These are phyloP conservation scores for Ogataea pilisensis DNA, from an alignment of 805 yeast species.

Conservation along the genomic window DNA sequence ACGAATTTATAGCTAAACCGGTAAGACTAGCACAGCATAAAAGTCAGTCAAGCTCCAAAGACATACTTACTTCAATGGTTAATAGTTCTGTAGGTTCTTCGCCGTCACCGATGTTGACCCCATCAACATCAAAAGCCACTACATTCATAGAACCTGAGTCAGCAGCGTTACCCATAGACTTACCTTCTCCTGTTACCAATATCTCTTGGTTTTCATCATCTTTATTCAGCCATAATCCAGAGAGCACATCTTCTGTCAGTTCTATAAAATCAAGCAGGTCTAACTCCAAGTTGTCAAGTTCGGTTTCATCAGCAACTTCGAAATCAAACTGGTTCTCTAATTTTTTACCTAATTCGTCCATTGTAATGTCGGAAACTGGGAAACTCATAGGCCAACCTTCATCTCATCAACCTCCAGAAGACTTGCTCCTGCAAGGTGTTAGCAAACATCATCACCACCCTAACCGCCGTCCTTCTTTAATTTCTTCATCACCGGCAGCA, in stretches of 20 bases:
- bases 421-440: not conserved
- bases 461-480: not conserved
- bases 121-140: not conserved
- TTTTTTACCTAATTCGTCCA: slow-evolving; percentile 28
- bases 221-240: not conserved
- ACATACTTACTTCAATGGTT: slow-evolving; percentile 12
- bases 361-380: slow-evolving; percentile 30
- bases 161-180: not conserved
- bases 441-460: not conserved
- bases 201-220: slow-evolving; percentile 8
- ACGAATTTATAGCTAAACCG: slow-evolving; percentile 3
- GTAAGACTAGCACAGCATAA: slow-evolving; percentile 1
- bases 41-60: slow-evolving; percentile 7
- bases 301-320: slow-evolving; percentile 2
- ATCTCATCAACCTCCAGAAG: slow-evolving; percentile 9
- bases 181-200: not conserved
- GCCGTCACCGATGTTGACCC: not conserved
- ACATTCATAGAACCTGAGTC: not conserved
- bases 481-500: not conserved
- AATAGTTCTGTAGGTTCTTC: not conserved
- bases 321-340: slow-evolving; percentile 25
- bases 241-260: not conserved
- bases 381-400: slow-evolving; percentile 26
- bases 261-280: not conserved
- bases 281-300: not conserved